Percentiles rank a stretch among this genome's conserved stretches.
Conservation (phyloP, 208 protist genomes). For the Trypanosoma caninum region DNA sequence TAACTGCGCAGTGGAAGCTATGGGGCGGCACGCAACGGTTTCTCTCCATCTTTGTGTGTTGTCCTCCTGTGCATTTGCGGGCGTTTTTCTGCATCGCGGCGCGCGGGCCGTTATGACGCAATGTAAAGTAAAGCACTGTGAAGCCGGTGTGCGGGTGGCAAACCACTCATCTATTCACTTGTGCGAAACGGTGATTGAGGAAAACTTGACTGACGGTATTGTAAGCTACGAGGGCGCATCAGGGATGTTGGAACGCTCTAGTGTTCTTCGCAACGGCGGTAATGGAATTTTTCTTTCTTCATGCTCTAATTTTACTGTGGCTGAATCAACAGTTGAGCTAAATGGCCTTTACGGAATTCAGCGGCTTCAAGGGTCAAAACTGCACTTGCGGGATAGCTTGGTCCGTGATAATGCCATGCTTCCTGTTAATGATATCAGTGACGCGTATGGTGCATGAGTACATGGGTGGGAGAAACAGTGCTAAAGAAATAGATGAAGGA, state of each 20-base stretch:
- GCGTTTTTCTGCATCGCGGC: slow-evolving; percentile 38
- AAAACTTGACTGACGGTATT: slow-evolving; percentile 44
- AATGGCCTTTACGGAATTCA: slow-evolving; percentile 71
- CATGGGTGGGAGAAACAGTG: background rate
- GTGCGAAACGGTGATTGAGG: slow-evolving; percentile 45
- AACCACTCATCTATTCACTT: slow-evolving; percentile 20
- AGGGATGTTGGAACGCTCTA: slow-evolving; percentile 33
- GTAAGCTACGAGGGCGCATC: slow-evolving; percentile 41
- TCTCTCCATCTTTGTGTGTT: slow-evolving; percentile 48
- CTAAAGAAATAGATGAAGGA: background rate
- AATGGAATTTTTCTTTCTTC: slow-evolving; percentile 48
- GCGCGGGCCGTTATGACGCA: slow-evolving; percentile 29
- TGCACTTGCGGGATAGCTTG: slow-evolving; percentile 44
- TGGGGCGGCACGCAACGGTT: slow-evolving; percentile 26
- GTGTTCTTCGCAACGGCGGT: slow-evolving; percentile 49
- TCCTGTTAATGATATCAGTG: slow-evolving; percentile 45
- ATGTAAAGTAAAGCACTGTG: slow-evolving; percentile 47
- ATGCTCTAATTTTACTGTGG: slow-evolving; percentile 29
- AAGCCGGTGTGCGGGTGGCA: slow-evolving; percentile 37
- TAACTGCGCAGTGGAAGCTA: slow-evolving; percentile 38
- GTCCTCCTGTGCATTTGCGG: slow-evolving; percentile 48
- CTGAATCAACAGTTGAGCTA: slow-evolving; percentile 52
- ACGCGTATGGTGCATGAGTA: background rate
- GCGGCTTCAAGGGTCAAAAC: slow-evolving; percentile 35
- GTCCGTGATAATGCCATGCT: slow-evolving; percentile 60